phyloP scores from a whole-genome alignment of 352 stramenopile species.

The Peronospora farinosa region DNA sequence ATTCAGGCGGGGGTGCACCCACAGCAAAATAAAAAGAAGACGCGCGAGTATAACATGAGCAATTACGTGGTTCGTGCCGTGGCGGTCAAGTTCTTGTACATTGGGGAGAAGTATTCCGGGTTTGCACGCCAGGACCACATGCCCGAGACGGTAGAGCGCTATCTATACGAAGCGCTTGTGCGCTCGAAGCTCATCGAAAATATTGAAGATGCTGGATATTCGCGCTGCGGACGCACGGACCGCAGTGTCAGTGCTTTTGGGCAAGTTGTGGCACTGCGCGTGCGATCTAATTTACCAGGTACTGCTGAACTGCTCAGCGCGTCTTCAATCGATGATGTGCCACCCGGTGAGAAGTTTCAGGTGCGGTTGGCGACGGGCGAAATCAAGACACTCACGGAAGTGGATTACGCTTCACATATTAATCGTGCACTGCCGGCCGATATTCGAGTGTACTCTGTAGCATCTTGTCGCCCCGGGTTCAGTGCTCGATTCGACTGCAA shows the following conservation, averaged over 20 bases:
- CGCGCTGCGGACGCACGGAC: conserved; percentile 95
- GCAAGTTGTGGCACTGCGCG: conserved; percentile 61
- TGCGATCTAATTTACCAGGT: conserved; percentile 72
- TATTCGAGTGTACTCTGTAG: conserved; percentile 81
- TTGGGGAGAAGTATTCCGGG: conserved; percentile 85
- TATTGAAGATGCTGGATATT: conserved; percentile 85
- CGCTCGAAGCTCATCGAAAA: conserved; percentile 88
- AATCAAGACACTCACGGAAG: conserved; percentile 81
- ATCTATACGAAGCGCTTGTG: conserved; percentile 90
- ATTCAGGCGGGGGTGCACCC: conserved; percentile 7
- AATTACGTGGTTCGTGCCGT: conserved; percentile 71
- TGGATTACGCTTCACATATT: conserved; percentile 94
- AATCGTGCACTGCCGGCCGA: conserved; percentile 93
- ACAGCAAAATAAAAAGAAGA: conserved; percentile 52
- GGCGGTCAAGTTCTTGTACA: conserved; percentile 81
- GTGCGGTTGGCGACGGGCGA: conserved; percentile 48
- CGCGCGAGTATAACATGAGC: conserved; percentile 67
- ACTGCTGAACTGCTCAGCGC: conserved; percentile 57
- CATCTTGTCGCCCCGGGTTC: conserved; percentile 80
- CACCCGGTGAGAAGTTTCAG: conserved; percentile 53
- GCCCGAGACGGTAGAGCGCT: conserved; percentile 90
- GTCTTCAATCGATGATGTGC: conserved; percentile 60
- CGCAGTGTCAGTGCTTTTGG: conserved; percentile 90
- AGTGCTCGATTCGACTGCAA: conserved; percentile 92
- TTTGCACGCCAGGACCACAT: conserved; percentile 85